phyloP scores from a whole-genome alignment of 73 alveolate species.

The Paramecium sexaurelia region DNA sequence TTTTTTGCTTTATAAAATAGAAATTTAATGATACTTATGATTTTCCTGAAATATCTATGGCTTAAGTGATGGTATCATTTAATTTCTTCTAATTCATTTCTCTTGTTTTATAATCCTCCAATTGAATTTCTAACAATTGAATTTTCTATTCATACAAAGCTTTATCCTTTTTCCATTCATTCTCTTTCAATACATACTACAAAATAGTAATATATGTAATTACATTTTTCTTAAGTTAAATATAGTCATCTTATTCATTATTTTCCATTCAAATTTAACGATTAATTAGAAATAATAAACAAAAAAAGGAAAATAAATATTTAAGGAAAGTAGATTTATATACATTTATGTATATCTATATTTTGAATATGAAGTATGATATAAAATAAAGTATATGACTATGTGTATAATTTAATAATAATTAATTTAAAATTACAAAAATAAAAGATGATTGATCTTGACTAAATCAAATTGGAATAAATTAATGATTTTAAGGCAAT shows the following conservation, averaged over 20 bases:
- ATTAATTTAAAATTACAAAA: background rate
- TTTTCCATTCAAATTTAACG: constrained; percentile 44
- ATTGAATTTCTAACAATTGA: constrained; percentile 19
- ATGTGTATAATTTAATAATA: background rate
- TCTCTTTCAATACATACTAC: constrained; percentile 17
- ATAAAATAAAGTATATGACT: background rate
- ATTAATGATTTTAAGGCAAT: background rate
- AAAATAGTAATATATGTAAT: background rate
- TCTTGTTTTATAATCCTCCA: constrained; percentile 50
- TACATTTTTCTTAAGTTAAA: constrained; percentile 7
- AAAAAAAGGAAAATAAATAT: background rate
- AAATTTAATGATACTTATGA: background rate
- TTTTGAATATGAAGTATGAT: background rate
- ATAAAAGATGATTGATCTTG: background rate
- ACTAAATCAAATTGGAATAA: background rate
- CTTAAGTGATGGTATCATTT: constrained; percentile 9
- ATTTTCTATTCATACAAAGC: constrained; percentile 41
- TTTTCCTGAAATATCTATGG: background rate
- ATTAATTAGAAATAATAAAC: background rate
- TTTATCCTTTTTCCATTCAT: constrained; percentile 39
- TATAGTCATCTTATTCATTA: background rate
- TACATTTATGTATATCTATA: background rate
- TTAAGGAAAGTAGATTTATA: background rate
- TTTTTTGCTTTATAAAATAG: background rate
- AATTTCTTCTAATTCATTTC: constrained; percentile 24